Percentiles rank a stretch among this genome's conserved stretches.
Evolutionary conservation across 495 filamentous ascomycete genomes (phyloP).

Genomic region (Alectoria sarmentosa): DNA sequence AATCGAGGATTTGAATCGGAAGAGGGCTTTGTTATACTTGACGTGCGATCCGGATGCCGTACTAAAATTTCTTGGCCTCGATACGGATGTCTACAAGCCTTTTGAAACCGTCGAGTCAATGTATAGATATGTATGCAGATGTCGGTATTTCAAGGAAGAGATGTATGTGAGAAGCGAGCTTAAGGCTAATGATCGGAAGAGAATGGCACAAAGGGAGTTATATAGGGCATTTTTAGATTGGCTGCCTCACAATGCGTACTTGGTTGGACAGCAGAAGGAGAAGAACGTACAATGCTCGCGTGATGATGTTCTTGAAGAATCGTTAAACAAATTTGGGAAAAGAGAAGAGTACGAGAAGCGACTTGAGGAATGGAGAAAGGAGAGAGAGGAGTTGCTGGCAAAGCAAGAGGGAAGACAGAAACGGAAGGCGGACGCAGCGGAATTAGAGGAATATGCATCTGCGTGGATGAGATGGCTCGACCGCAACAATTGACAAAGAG

Average conservation of each 20-base stretch:
- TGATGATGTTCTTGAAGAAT: slow-evolving; percentile 14
- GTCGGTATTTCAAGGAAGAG: slow-evolving; percentile 41
- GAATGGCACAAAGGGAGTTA: slow-evolving; percentile 23
- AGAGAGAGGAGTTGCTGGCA: slow-evolving; percentile 16
- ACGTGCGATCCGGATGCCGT: slow-evolving; percentile 45
- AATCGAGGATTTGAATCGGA: slow-evolving; percentile 50
- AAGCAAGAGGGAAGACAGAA: slow-evolving; percentile 14
- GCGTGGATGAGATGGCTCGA: slow-evolving; percentile 23
- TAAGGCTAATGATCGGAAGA: slow-evolving; percentile 28
- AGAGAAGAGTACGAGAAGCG: slow-evolving; percentile 15
- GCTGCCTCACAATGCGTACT: slow-evolving; percentile 13
- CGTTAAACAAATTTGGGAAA: slow-evolving; percentile 18
- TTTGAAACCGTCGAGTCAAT: slow-evolving; percentile 48
- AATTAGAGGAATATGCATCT: slow-evolving; percentile 19
- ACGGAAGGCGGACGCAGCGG: slow-evolving; percentile 14
- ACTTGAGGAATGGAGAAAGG: slow-evolving; percentile 17
- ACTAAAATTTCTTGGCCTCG: slow-evolving; percentile 53
- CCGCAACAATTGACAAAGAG: background rate
- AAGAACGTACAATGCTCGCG: slow-evolving; percentile 3
- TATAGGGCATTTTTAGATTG: slow-evolving; percentile 24
- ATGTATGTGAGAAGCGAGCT: slow-evolving; percentile 17
- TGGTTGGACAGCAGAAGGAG: background rate
- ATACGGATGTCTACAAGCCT: slow-evolving; percentile 35
- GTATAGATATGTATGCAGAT: slow-evolving; percentile 47
- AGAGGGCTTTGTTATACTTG: slow-evolving; percentile 49